Evolutionary conservation across 2,329 filamentous ascomycete species (phyloP), one percentile per base, ranked within the genome.

Genomic region (Talaromyces albobiverticillius): DNA sequence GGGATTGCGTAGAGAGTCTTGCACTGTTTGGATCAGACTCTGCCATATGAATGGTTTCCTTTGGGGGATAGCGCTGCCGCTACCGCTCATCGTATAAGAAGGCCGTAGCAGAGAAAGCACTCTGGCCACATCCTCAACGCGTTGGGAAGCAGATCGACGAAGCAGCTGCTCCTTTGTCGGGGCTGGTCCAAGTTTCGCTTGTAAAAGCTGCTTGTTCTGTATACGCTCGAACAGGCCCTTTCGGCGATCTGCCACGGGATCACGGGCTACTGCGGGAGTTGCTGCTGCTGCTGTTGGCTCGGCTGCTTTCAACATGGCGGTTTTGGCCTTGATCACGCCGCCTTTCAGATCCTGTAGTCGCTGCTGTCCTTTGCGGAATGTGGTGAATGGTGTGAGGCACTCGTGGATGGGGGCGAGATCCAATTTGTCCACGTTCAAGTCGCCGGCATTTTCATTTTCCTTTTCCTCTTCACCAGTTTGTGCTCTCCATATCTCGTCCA

Each of bases 211-310:
- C 74, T 93, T 93, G 52, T 81, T 78, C 59, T 87, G 85, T 59
- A 95, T 82, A 46, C 88, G 86, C 68, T 92, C 88, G 54, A 94
- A 78, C 22, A 95, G 82, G 51, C 82, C 83, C 75, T 87, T 84
- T 48, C 71, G 69, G 16, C 74, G 72, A 40, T 66, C 65, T 23
- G 51, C 60, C 7, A 64, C 66, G 32, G 59, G 64, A 49, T 58
- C 67, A 43, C 56, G 62, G 46, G 57, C 69, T 63, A 65, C 66
- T 4, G 46, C 51, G 3, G 57, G 52, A 18, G 55, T 46, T 20
- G 63, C 59, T 3, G 48, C 56, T 9, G 29, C 4, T 3, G 29
- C 22, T 3, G 25, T 26, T 8, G 26, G 5, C 5, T 31, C 42
- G 31, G 65, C 58, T 14, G 57, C 56, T 51, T 64, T 62, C 46